These are phyloP conservation scores for Mycotypha africana DNA, from an alignment of 371 early-diverging fungal species.

Conservation along the genomic window DNA sequence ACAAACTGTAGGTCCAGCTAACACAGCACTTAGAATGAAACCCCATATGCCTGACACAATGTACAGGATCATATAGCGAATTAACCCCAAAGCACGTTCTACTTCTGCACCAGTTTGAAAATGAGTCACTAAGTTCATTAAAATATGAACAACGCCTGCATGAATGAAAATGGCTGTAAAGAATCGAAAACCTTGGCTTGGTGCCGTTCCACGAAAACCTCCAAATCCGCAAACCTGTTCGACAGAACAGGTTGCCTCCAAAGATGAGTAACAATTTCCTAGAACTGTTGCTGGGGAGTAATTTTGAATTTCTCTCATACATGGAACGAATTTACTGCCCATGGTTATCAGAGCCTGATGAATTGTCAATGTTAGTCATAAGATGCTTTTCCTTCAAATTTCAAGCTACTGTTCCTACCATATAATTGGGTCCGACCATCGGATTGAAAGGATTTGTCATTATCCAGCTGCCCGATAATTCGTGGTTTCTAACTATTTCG, in stretches of 20 bases:
- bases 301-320: conserved; percentile 32
- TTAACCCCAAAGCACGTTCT: conserved; percentile 65
- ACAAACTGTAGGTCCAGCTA: conserved; percentile 39
- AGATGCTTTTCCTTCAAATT: too few relatives aligned
- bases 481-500: conserved; percentile 33
- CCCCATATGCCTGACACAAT: conserved; percentile 65
- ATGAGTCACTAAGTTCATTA: conserved; percentile 66
- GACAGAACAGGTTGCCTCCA: conserved; percentile 23
- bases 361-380: background rate
- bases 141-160: conserved; percentile 71
- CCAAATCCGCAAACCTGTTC: conserved; percentile 45
- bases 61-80: conserved; percentile 39
- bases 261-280: conserved; percentile 9
- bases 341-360: conserved; percentile 26
- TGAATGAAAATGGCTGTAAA: conserved; percentile 75
- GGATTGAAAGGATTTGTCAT: conserved; percentile 39
- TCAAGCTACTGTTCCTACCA: conserved; percentile 18
- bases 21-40: conserved; percentile 67
- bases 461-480: conserved; percentile 9
- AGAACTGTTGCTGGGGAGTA: conserved; percentile 2
- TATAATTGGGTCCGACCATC: conserved; percentile 46
- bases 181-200: conserved; percentile 76
- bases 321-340: conserved; percentile 49
- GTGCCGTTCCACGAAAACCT: conserved; percentile 28
- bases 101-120: conserved; percentile 55